Base-by-base conservation (phyloP, 169 alveolate genomes). In the Condylostoma magnum region DNA sequence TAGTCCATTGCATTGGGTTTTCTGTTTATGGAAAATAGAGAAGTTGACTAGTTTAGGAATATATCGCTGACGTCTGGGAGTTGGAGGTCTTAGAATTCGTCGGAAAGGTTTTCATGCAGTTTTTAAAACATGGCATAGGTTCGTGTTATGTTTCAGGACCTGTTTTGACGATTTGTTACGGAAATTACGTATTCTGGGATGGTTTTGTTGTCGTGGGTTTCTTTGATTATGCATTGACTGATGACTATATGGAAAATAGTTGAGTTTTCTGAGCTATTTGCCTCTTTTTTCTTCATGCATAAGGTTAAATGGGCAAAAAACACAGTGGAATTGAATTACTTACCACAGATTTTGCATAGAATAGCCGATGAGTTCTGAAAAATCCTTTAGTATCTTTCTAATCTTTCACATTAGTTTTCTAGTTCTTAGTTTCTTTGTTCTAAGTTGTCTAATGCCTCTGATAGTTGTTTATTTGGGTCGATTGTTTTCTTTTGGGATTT, bases 341-440 rank as follows among this genome's bases (percentile, higher is more conserved):
- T 82, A 25, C 74, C 58, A 58, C 96, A 91, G 65, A 71, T 55
- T 60, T 84, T 84, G 57, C 95, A 88, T 77, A 85, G 79, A 48
- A 80, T 65, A 55, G 84, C 46, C 15, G 76, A 50, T 18, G 87
- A 55, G 50, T 72, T 83, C 56, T 83, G 72, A 31, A 84, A 57
- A 34, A 86, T 80, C 46, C 77, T 79, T 71, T 82, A 51, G 53
- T 71, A 83, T 48, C 65, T 70, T 58, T 85, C 87, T 37, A 83
- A 65, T 66, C 82, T 80, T 43, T 75, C 82, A 8, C 77, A 28
- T 70, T 87, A 84, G 33, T 87, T 78, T 67, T 87, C 81, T 25
- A 85, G 82, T 46, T 47, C 33, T 67, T 80, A 71, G 43, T 84
- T 74, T 73, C 89, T 85, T 55, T 75, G 60, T 70, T 90, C 92